These are phyloP conservation scores for Anethum foeniculum DNA, from an alignment of 140 eudicot species.

Conservation along the genomic window DNA sequence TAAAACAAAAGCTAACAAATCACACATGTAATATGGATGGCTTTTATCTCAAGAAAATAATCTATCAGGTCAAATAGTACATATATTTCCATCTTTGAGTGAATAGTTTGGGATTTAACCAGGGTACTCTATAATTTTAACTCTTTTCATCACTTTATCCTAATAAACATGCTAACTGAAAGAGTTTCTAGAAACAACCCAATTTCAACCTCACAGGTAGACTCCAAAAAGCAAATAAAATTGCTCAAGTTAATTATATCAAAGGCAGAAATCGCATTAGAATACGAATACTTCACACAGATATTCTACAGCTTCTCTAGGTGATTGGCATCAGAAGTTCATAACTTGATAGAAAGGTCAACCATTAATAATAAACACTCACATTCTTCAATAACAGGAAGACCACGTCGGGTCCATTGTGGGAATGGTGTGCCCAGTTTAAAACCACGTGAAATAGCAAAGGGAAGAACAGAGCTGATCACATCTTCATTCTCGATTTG, in stretches of 20 bases:
- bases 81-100: background rate
- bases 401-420: constrained; percentile 88
- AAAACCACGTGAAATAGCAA: constrained; percentile 66
- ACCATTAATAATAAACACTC: constrained; percentile 19
- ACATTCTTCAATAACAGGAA: constrained; percentile 84
- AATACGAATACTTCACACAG: background rate
- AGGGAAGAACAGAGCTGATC: constrained; percentile 50
- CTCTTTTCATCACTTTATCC: background rate
- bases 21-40: background rate
- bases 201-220: background rate
- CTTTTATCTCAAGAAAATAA: background rate
- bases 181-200: background rate
- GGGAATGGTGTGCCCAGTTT: constrained; percentile 67
- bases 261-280: background rate
- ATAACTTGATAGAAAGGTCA: background rate
- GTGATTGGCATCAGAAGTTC: background rate
- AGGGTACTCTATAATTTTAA: background rate
- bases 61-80: background rate
- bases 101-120: background rate
- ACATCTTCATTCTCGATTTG: constrained; percentile 96
- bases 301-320: background rate
- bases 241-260: background rate
- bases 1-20: background rate
- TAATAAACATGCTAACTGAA: background rate
- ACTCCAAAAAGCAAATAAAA: background rate